Evolutionary conservation across 2,329 filamentous ascomycete genomes (phyloP), one percentile per base, ranked within the genome.

Genomic region (Botryotinia convoluta): DNA sequence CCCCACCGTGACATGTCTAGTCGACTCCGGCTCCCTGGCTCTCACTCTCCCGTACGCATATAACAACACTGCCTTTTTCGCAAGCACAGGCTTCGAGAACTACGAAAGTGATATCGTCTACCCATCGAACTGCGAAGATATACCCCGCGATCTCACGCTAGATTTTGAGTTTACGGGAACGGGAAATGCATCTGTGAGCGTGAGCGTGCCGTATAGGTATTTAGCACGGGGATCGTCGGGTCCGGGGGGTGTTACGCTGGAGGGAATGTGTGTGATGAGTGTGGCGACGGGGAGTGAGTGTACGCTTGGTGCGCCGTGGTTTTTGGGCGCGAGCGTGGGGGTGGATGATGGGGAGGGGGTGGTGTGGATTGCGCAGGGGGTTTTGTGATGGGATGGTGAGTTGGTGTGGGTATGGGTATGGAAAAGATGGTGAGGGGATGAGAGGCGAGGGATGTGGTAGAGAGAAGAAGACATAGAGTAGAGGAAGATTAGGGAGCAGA

Each of bases 281-380:
- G 14, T 65, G 20, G 7, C 18, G 26, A 20, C 35, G 26, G 59
- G 57, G 22, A 39, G 14, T 44, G 10, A 18, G 7, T 71, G 69
- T 35, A 29, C n/a, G 22, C n/a, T 71, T 20, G 69, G 69, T 1
- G 69, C 59, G 60, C 69, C 69, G 35, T 71, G 69, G 69, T 71
- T 71, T 35, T 51, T 62, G 60, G 60, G 42, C 5, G 29, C 42
- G 42, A 51, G 32, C 32, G 5, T 71, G 16, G 69, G 35, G 12
- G 69, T 42, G 14, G 69, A 71, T 57, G 69, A 71, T 65, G 59
- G 20, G 29, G 22, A 37, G 26, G 26, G 18, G 18, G 32, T 71
- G 69, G 69, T 63, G 18, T 71, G 39, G 39, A 63, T 71, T 45
- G 69, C 57, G 32, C 69, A 71, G 44, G 59, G 44, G 59, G 62